Percentiles rank a stretch among this genome's conserved stretches.
These are phyloP conservation scores for Oryza glumipatula DNA, from an alignment of 176 grass and related monocot species.

Conservation along the genomic window DNA sequence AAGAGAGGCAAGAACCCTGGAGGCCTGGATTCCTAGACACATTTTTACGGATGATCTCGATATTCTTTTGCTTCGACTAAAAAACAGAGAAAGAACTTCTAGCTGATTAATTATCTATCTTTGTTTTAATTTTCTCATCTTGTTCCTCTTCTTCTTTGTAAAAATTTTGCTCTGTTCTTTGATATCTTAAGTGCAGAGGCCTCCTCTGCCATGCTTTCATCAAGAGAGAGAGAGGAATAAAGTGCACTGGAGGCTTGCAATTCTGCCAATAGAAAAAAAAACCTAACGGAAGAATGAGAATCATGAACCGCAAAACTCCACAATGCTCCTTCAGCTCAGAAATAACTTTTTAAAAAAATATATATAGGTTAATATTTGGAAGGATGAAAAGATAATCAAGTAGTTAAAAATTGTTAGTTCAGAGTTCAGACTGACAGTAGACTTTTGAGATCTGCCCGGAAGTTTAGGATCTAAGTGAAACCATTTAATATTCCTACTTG, in stretches of 20 bases:
- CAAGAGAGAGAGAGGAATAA: not conserved
- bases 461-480: conserved; percentile 12
- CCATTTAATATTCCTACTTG: not conserved
- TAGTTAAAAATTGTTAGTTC: not conserved
- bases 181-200: no score
- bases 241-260: not conserved
- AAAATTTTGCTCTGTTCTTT: no score
- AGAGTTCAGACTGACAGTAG: not conserved
- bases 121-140: no score
- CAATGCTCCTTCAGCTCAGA: not conserved
- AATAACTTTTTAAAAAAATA: not conserved
- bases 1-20: no score
- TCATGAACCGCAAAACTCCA: not conserved
- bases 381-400: not conserved
- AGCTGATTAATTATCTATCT: no score
- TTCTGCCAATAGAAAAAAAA: not conserved
- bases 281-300: not conserved
- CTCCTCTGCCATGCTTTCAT: no score
- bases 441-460: conserved; percentile 1
- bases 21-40: no score
- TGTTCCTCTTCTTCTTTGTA: no score
- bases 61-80: no score
- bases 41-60: no score
- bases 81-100: no score
- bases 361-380: not conserved